A percentile compares a stretch with the other conserved stretches of the same genome.
These are phyloP conservation scores for Lactarius hengduanensis DNA, from an alignment of 768 basidiomycete genomes.

Conservation along the genomic window DNA sequence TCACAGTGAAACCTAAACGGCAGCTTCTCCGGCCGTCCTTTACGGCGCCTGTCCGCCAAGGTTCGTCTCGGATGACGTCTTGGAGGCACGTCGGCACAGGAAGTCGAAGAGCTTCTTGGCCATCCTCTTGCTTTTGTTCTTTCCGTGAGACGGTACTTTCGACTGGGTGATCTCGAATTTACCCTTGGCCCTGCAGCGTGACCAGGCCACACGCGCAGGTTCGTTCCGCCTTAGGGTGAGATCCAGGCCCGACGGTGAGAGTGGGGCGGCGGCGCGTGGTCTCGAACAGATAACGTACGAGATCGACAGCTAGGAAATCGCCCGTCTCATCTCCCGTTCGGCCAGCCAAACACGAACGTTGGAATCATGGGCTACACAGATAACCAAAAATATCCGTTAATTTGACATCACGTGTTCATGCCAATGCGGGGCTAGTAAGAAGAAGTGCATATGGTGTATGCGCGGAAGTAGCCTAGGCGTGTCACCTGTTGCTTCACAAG, in stretches of 20 bases:
- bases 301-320: slow-evolving; percentile 86
- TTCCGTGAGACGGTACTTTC: slow-evolving; percentile 95
- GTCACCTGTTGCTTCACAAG: slow-evolving; percentile 5
- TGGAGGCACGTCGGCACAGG: slow-evolving; percentile 86
- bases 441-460: background rate
- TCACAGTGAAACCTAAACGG: slow-evolving; percentile 94
- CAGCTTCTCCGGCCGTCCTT: slow-evolving; percentile 55
- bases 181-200: slow-evolving; percentile 80
- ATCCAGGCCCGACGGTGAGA: background rate
- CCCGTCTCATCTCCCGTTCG: slow-evolving; percentile 85
- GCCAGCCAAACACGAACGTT: slow-evolving; percentile 96
- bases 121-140: slow-evolving; percentile 98
- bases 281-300: slow-evolving; percentile 42
- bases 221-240: slow-evolving; percentile 71
- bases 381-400: background rate
- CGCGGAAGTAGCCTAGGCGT: background rate
- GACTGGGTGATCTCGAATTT: slow-evolving; percentile 98
- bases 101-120: slow-evolving; percentile 96
- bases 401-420: slow-evolving; percentile 15
- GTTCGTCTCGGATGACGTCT: slow-evolving; percentile 76
- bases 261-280: slow-evolving; percentile 7
- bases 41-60: slow-evolving; percentile 50
- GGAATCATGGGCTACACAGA: slow-evolving; percentile 87
- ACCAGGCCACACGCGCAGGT: slow-evolving; percentile 99
- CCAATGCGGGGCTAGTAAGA: background rate